Percentiles rank a stretch among this genome's conserved stretches.
Evolutionary conservation across 1,284 basidiomycete species (phyloP).

Genomic region (Heterobasidion parviporum): DNA sequence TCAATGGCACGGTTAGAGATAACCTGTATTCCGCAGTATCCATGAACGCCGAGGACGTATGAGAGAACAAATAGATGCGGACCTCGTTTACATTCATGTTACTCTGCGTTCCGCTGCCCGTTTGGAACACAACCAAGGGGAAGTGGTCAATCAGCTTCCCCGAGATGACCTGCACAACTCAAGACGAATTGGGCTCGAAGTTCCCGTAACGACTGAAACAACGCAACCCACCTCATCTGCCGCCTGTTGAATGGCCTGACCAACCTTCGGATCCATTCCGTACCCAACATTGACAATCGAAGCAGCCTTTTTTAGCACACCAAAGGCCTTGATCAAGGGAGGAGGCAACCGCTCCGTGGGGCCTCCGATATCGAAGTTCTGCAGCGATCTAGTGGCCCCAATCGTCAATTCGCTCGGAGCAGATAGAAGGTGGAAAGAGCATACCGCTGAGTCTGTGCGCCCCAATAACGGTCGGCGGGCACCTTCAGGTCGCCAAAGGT

Average conservation of each 20-base stretch:
- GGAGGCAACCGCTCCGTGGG: slow-evolving; percentile 87
- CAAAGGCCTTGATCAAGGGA: slow-evolving; percentile 96
- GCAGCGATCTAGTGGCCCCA: slow-evolving; percentile 60
- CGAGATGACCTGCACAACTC: slow-evolving; percentile 70
- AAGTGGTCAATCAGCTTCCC: slow-evolving; percentile 95
- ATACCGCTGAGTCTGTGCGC: slow-evolving; percentile 95
- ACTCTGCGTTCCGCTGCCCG: slow-evolving; percentile 97
- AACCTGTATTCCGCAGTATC: slow-evolving; percentile 45
- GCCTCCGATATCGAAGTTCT: slow-evolving; percentile 99
- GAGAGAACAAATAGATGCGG: background rate
- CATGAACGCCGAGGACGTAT: background rate
- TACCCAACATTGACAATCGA: slow-evolving; percentile 87
- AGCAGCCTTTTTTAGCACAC: slow-evolving; percentile 96
- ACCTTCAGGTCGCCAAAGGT: slow-evolving; percentile 93
- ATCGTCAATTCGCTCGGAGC: background rate
- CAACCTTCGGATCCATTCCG: slow-evolving; percentile 87
- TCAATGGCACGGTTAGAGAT: slow-evolving; percentile 99
- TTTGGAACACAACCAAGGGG: slow-evolving; percentile 98
- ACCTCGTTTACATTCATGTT: slow-evolving; percentile 99
- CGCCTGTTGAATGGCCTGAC: slow-evolving; percentile 85
- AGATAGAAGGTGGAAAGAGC: slow-evolving; percentile 7
- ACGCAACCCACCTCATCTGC: slow-evolving; percentile 73
- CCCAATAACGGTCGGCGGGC: slow-evolving; percentile 95
- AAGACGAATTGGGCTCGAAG: background rate
- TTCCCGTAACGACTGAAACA: slow-evolving; percentile 13